Conservation (phyloP, 1,284 basidiomycete genomes). For the Vanrija sp. region DNA sequence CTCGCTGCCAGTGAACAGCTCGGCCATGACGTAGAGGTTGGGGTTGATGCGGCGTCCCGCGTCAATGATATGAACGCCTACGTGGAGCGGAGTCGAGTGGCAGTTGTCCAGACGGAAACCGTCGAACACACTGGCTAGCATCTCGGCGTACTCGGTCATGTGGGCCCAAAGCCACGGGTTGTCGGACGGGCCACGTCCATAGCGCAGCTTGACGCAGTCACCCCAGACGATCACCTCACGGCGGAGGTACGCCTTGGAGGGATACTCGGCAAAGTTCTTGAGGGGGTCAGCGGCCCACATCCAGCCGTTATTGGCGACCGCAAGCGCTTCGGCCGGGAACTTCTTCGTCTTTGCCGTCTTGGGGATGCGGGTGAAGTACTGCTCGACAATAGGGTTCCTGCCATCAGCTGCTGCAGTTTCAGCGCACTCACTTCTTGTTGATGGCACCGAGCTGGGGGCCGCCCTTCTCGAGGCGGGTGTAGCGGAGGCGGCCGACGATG, state of each 20-base stretch:
- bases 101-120: conserved; percentile 98
- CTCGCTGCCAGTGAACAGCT: conserved; percentile 93
- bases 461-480: conserved; percentile 71
- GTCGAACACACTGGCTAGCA: conserved; percentile 76
- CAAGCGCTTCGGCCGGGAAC: conserved; percentile 65
- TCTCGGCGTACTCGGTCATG: conserved; percentile 81
- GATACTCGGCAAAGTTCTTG: conserved; percentile 87
- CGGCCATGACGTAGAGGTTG: conserved; percentile 90
- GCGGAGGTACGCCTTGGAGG: conserved; percentile 93
- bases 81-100: conserved; percentile 92
- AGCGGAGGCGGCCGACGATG: conserved; percentile 71
- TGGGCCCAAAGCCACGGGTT: conserved; percentile 95
- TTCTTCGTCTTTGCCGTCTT: conserved; percentile 56
- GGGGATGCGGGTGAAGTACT: conserved; percentile 80
- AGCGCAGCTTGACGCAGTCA: conserved; percentile 96
- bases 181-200: conserved; percentile 69
- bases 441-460: conserved; percentile 84
- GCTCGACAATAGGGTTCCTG: conserved; percentile 77
- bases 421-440: conserved; percentile 59
- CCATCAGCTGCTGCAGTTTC: background rate
- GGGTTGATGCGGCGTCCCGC: conserved; percentile 83
- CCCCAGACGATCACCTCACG: conserved; percentile 97
- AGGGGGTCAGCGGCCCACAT: conserved; percentile 96
- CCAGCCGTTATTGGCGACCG: conserved; percentile 97
- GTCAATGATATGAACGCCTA: conserved; percentile 89